Evolutionary conservation across 163 green algal genomes (phyloP), one percentile per base, ranked within the genome.

Genomic region (Scenedesmus sp.): DNA sequence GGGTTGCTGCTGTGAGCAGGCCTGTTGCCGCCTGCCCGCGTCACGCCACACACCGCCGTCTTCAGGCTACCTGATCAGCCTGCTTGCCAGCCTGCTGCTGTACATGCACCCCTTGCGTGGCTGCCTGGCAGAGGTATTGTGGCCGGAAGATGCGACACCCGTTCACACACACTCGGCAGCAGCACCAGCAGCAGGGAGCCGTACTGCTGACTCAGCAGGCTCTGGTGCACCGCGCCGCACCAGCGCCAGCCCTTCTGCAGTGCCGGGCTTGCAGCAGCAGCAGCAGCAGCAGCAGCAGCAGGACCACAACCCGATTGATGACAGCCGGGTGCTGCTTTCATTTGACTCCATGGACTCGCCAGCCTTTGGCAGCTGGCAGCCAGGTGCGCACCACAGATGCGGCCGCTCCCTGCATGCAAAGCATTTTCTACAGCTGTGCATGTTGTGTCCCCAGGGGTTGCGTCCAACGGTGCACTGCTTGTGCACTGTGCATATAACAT

Each of bases 21-120:
- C 33, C 70, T 44, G 33, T 43, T 84, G n/a, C 5, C 18, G 22
- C 2, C 59, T 24, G 4, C 59, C 20, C 3, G 22, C 24, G 18
- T 1, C 12, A 9, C 59, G 33, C 22, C 3, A 35, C 22, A 61
- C 59, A 35, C 59, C 33, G 59, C 59, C 33, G 18, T 72, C 43
- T 26, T 43, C 46, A 33, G 85, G 85, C 4, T 90, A 84, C 46
- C 26, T 83, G 13, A 37, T 90, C 2, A 44, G 37, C 22, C 33
- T 90, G 16, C n/a, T 90, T 1, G 85, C 85, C 5, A 90, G 42
- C 40, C 44, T 90, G 40, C 46, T 90, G 46, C 72, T 90, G 33
- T 90, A 90, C n/a, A 76, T 90, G 70, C 85, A 90, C 78, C 85
- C 85, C 5, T 49, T 90, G 35, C 81, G 85, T 1, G 30, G 26